Evolutionary conservation across 768 basidiomycete genomes (phyloP).

Genomic region (Leccinum variicolor): DNA sequence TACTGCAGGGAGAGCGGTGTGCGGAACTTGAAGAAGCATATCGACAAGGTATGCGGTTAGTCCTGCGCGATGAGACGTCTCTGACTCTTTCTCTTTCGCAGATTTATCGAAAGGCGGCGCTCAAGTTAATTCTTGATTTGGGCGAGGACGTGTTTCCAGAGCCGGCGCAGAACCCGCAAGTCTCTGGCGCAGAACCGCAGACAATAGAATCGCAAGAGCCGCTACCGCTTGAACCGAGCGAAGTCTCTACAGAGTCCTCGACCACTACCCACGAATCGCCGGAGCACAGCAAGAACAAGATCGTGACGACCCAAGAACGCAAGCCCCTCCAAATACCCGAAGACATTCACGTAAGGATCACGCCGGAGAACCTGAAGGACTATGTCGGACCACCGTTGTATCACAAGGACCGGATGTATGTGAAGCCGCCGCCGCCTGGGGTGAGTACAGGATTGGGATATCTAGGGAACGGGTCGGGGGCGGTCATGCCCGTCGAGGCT

Average conservation of each 20-base stretch:
- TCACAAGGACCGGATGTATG: slow-evolving; percentile 92
- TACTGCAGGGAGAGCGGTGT: slow-evolving; percentile 98
- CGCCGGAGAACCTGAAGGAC: slow-evolving; percentile 86
- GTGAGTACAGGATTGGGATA: slow-evolving; percentile 96
- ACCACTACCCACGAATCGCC: slow-evolving; percentile 16
- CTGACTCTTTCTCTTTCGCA: slow-evolving; percentile 29
- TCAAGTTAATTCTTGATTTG: slow-evolving; percentile 86
- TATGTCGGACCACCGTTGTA: slow-evolving; percentile 97
- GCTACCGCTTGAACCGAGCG: slow-evolving; percentile 34
- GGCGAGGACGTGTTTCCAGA: slow-evolving; percentile 87
- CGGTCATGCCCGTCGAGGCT: slow-evolving; percentile 96
- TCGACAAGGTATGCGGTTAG: slow-evolving; percentile 78
- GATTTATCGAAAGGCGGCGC: slow-evolving; percentile 96
- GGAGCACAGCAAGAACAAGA: slow-evolving; percentile 35
- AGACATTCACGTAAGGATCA: slow-evolving; percentile 75
- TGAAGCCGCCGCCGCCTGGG: slow-evolving; percentile 76
- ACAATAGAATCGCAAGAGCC: slow-evolving; percentile 56
- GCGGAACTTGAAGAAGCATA: slow-evolving; percentile 94
- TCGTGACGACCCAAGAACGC: slow-evolving; percentile 74
- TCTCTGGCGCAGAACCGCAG: slow-evolving; percentile 18
- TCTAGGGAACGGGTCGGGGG: slow-evolving; percentile 92
- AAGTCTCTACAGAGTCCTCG: slow-evolving; percentile 14
- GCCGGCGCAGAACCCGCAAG: slow-evolving; percentile 34
- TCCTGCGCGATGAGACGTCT: not conserved
- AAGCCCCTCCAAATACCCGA: slow-evolving; percentile 80